Evolutionary conservation across 1,284 basidiomycete genomes (phyloP).

Genomic region (Ustilago shanxiensis): DNA sequence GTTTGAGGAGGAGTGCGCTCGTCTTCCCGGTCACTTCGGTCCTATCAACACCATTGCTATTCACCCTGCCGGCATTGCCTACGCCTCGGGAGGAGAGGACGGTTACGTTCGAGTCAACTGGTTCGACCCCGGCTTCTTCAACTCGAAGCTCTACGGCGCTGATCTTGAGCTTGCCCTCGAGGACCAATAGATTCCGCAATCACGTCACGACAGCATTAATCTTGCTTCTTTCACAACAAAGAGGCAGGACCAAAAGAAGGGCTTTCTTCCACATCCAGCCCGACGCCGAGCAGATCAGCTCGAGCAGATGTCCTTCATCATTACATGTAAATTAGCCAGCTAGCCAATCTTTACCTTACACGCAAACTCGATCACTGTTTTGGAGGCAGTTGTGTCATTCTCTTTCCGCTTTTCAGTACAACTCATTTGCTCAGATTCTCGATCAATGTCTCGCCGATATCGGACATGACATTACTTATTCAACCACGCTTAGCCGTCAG

Average conservation of each 20-base stretch:
- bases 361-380: background rate
- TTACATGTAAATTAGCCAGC: slow-evolving; percentile 42
- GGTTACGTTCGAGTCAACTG: slow-evolving; percentile 75
- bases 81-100: slow-evolving; percentile 96
- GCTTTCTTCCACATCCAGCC: background rate
- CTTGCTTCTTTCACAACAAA: background rate
- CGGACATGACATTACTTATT: no score
- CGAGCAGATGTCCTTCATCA: background rate
- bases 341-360: slow-evolving; percentile 15
- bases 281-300: slow-evolving; percentile 6
- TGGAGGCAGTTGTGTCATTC: background rate
- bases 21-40: slow-evolving; percentile 83
- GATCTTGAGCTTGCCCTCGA: slow-evolving; percentile 66
- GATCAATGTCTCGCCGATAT: background rate
- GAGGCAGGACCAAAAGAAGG: slow-evolving; percentile 17
- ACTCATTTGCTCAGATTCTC: no score
- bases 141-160: slow-evolving; percentile 65
- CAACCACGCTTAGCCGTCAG: no score
- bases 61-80: slow-evolving; percentile 87
- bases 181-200: slow-evolving; percentile 57
- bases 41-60: slow-evolving; percentile 98
- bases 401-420: no score
- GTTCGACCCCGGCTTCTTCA: slow-evolving; percentile 69
- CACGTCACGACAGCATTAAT: background rate
- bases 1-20: slow-evolving; percentile 96